A percentile compares a stretch with the other conserved stretches of the same genome.
Evolutionary conservation across 805 yeast species (phyloP).

Genomic region (Pichia eremophila): DNA sequence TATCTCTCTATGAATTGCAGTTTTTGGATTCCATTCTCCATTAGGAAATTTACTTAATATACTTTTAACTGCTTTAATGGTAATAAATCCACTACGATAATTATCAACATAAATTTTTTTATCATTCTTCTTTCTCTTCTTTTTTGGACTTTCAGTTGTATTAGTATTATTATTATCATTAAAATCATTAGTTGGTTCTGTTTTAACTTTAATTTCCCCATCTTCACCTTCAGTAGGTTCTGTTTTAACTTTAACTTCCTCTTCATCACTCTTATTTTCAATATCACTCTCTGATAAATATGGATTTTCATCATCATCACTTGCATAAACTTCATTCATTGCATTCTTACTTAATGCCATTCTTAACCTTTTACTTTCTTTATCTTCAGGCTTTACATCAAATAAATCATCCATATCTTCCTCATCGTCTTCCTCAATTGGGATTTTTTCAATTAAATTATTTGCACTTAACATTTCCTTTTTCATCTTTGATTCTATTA

Average conservation of each 20-base stretch:
- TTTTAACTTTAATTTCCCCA: neutral
- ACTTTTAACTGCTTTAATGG: slow-evolving; percentile 53
- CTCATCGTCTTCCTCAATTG: slow-evolving; percentile 49
- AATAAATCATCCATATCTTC: slow-evolving; percentile 64
- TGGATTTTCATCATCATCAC: slow-evolving; percentile 71
- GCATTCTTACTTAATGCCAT: slow-evolving; percentile 80
- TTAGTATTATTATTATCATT: neutral
- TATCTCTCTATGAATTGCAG: slow-evolving; percentile 26
- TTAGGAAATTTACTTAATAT: slow-evolving; percentile 58
- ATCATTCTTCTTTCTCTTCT: slow-evolving; percentile 5
- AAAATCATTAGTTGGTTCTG: neutral
- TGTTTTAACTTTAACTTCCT: slow-evolving; percentile 4
- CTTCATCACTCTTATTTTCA: slow-evolving; percentile 22
- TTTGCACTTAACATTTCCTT: slow-evolving; percentile 78
- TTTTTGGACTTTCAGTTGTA: neutral
- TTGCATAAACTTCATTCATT: slow-evolving; percentile 79
- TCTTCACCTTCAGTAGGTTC: neutral
- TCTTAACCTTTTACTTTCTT: slow-evolving; percentile 80
- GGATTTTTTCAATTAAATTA: slow-evolving; percentile 55
- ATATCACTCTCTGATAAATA: slow-evolving; percentile 64
- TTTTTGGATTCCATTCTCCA: slow-evolving; percentile 77
- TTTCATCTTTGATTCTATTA: slow-evolving; percentile 75
- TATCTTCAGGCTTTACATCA: slow-evolving; percentile 65
- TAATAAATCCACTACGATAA: slow-evolving; percentile 40
- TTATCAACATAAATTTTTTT: slow-evolving; percentile 34